Percentiles rank a stretch among this genome's conserved stretches.
These are phyloP conservation scores for Didymella arachidicola DNA, from an alignment of 2,329 filamentous ascomycete genomes.

Conservation along the genomic window DNA sequence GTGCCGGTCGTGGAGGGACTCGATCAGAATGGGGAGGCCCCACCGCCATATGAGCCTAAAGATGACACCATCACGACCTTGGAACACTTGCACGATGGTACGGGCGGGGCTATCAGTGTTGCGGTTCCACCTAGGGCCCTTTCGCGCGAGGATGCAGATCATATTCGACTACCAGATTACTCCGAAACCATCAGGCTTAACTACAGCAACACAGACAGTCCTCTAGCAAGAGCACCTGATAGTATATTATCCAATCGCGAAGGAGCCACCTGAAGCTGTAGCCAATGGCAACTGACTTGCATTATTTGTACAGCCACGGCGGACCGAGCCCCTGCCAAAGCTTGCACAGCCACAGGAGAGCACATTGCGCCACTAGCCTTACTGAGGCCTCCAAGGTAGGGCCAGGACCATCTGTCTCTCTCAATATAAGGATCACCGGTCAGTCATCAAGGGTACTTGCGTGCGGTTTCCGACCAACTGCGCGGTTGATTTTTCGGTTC, in stretches of 20 bases:
- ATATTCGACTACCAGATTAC: conserved; percentile 52
- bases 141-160: conserved; percentile 45
- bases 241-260: not conserved
- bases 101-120: conserved; percentile 18
- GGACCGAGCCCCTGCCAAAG: not conserved
- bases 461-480: not conserved
- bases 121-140: conserved; percentile 52
- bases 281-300: not conserved
- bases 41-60: conserved; percentile 65
- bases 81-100: not conserved
- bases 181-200: conserved; percentile 24
- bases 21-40: conserved; percentile 70
- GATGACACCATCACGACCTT: conserved; percentile 30
- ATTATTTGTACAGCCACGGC: not conserved
- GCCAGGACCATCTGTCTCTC: not conserved
- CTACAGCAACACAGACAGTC: not conserved
- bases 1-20: conserved; percentile 62
- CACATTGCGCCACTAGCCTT: not conserved
- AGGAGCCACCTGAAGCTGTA: not conserved
- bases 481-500: not conserved
- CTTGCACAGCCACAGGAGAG: not conserved
- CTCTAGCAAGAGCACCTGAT: not conserved
- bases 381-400: not conserved
- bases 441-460: not conserved
- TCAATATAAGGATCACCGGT: not conserved